phyloP scores from a whole-genome alignment of 306 rosid species.

The Fagus sylvatica region DNA sequence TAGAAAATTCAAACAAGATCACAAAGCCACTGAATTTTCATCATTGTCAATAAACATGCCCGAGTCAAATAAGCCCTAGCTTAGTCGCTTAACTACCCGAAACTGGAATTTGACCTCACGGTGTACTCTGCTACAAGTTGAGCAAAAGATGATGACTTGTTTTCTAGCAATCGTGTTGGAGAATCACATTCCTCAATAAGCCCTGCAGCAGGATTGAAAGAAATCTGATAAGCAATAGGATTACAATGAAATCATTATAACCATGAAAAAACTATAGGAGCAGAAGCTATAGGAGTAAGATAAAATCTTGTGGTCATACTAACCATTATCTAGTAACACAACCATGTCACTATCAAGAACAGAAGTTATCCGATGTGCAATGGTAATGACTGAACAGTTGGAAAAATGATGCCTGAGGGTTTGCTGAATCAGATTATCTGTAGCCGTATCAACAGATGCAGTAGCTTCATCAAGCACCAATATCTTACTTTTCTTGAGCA shows the following conservation, averaged over 20 bases:
- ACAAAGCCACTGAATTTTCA: conserved; percentile 11
- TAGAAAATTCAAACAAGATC: not conserved
- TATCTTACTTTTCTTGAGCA: conserved; percentile 78
- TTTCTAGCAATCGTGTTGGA: conserved; percentile 62
- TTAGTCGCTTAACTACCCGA: conserved; percentile 18
- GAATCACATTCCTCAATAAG: conserved; percentile 68
- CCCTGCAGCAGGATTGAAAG: conserved; percentile 41
- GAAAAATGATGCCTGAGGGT: conserved; percentile 66
- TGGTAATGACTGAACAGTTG: conserved; percentile 65
- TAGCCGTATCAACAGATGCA: conserved; percentile 86
- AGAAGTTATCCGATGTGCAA: conserved; percentile 87
- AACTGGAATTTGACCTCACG: conserved; percentile 50
- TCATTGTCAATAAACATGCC: conserved; percentile 17
- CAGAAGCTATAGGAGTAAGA: not conserved
- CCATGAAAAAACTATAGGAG: not conserved
- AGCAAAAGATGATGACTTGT: conserved; percentile 74
- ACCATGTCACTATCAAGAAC: conserved; percentile 81
- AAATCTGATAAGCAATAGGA: not conserved
- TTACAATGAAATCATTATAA: conserved; percentile 2
- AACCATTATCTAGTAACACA: conserved; percentile 74
- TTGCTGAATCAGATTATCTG: conserved; percentile 82
- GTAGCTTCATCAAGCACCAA: conserved; percentile 94
- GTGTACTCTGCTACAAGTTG: conserved; percentile 83
- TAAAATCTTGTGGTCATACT: not conserved
- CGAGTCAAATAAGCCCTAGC: not conserved